phyloP scores from a whole-genome alignment of 83 land plant genomes.

The Thuja plicata region DNA sequence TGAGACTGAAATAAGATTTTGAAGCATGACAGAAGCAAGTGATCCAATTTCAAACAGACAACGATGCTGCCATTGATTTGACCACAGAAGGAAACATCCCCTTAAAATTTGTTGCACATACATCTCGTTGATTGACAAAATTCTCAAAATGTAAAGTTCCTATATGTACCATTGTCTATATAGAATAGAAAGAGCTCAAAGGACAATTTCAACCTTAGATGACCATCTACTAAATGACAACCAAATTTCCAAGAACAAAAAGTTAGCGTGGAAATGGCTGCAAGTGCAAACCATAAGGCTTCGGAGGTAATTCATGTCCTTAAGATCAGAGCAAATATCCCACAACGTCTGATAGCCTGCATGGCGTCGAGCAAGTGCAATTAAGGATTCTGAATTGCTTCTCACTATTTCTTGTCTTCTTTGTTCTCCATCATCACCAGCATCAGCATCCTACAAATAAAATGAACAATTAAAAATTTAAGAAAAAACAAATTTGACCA shows the following conservation, averaged over 20 bases:
- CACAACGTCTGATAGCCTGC: conserved; percentile 84
- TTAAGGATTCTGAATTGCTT: conserved; percentile 45
- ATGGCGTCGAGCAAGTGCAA: conserved; percentile 81
- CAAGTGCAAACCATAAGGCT: conserved; percentile 72
- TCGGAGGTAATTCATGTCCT: conserved; percentile 69
- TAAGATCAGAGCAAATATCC: conserved; percentile 79
- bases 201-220: background rate
- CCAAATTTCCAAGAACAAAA: background rate
- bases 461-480: background rate
- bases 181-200: background rate
- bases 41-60: background rate
- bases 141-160: background rate
- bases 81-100: background rate
- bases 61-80: background rate
- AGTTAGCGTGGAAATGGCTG: background rate
- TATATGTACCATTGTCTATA: background rate
- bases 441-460: conserved; percentile 40
- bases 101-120: background rate
- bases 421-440: conserved; percentile 32
- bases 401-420: conserved; percentile 40
- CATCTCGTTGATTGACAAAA: background rate
- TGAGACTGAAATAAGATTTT: background rate
- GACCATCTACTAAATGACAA: background rate
- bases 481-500: background rate
- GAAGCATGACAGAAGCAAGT: background rate